phyloP scores from a whole-genome alignment of 805 yeast species.

The Komagataella phaffii region DNA sequence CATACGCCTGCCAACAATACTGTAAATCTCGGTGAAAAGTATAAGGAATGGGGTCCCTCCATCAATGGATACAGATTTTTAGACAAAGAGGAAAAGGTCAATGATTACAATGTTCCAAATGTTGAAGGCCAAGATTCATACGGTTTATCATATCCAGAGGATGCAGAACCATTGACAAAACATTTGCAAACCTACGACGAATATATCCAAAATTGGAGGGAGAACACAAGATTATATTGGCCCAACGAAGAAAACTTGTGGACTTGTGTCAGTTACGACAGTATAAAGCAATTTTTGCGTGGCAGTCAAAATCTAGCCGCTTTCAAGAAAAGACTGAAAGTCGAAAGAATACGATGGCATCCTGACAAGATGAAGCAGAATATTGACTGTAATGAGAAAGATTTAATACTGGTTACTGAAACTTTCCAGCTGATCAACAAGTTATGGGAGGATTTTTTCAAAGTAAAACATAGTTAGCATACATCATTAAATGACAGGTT shows the following conservation, averaged over 20 bases:
- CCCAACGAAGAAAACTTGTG: constrained; percentile 18
- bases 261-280: constrained; percentile 11
- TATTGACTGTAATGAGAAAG: constrained; percentile 3
- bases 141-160: constrained; percentile 2
- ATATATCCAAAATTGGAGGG: constrained; percentile 17
- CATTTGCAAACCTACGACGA: constrained; percentile 8
- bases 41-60: constrained; percentile 21
- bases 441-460: constrained; percentile 16
- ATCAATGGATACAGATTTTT: constrained; percentile 31
- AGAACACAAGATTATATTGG: constrained; percentile 10
- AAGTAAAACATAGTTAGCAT: not conserved
- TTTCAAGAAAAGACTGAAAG: constrained; percentile 16
- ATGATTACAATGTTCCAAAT: not conserved
- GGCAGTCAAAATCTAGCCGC: constrained; percentile 1
- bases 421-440: constrained; percentile 29
- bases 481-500: not conserved
- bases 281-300: constrained; percentile 8
- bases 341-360: constrained; percentile 55
- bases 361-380: constrained; percentile 43
- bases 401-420: constrained; percentile 16
- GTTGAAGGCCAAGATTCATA: constrained; percentile 5
- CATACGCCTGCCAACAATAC: not conserved
- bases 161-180: not conserved
- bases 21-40: not conserved
- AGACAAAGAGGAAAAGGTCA: constrained; percentile 11